phyloP scores from a whole-genome alignment of 2,329 filamentous ascomycete genomes.

The Pseudogymnoascus sp. region DNA sequence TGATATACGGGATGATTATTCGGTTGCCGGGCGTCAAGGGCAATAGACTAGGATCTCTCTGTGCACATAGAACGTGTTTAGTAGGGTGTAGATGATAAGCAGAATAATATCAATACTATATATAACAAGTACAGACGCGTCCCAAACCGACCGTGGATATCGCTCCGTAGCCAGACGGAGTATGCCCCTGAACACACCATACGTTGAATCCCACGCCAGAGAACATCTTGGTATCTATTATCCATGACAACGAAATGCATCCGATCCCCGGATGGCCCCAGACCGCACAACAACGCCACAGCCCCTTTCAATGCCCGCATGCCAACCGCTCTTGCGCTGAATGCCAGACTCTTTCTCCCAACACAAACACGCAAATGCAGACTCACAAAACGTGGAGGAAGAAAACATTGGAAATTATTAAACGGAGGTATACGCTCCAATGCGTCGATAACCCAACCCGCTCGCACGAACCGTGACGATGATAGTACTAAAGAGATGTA shows the following conservation, averaged over 20 bases:
- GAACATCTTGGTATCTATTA: conserved; percentile 3
- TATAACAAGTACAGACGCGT: conserved; percentile 1
- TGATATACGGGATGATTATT: neutral
- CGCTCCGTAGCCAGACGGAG: conserved; percentile 2
- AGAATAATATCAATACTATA: conserved; percentile 7
- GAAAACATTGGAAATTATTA: neutral
- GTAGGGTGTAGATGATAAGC: neutral
- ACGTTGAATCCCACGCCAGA: neutral
- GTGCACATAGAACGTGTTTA: neutral
- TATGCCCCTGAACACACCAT: neutral
- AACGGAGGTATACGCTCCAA: neutral
- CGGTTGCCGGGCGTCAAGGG: neutral
- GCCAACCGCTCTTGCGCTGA: neutral
- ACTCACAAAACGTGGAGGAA: neutral
- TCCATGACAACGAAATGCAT: neutral
- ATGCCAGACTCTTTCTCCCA: neutral
- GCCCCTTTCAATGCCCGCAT: neutral
- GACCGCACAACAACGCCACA: neutral
- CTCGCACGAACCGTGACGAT: neutral
- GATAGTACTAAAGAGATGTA: conserved; percentile 6
- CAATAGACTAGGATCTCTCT: neutral
- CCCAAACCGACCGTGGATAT: neutral
- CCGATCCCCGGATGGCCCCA: neutral
- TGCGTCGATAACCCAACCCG: neutral
- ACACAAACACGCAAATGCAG: neutral